Base-by-base conservation (phyloP, 148 eudicot species). In the Silene latifolia region DNA sequence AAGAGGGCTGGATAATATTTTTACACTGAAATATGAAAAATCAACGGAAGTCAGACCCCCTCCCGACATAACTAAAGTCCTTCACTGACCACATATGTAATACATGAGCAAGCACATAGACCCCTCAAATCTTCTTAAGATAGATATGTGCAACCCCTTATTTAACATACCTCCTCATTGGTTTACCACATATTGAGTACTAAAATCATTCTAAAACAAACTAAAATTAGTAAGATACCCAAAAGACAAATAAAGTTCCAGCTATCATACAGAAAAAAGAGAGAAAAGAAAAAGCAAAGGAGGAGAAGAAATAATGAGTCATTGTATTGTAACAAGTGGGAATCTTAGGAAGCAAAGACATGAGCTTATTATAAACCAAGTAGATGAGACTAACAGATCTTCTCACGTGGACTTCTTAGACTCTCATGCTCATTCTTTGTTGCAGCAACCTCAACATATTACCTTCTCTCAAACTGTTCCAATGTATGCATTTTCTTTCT, bases 261-360 rank as follows among this genome's bases (percentile, higher is more conserved):
- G 7, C 42, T 35, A 35, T 35, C 23, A 74, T 15, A 35, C 3
- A 58, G 14, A 39, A 56, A 42, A 29, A 23, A 59, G 23, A 74
- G 54, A 68, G 23, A 71, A 73, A 69, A 66, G 72, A 42, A 46
- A 66, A 74, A 23, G 61, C 8, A 64, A 15, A 21, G n/a, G 25
- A 61, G 15, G 47, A 44, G 65, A 58, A 23, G 69, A 46, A 25
- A 83, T 74, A 25, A 83, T 75, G 84, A 83, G 83, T 72, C 67
- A 85, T 60, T 85, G 72, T 77, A 77, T 71, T 63, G 82, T 81
- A 80, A 78, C 85, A 39, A 80, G 73, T 74, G 80, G 88, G 87
- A 83, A 82, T 84, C 65, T 73, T 60, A 77, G 77, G 78, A 78
- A 82, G 78, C 84, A 81, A 76, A 83, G 80, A 79, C 85, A 81